These are phyloP conservation scores for Amaranthus palmeri DNA, from an alignment of 148 eudicot genomes.

Conservation along the genomic window DNA sequence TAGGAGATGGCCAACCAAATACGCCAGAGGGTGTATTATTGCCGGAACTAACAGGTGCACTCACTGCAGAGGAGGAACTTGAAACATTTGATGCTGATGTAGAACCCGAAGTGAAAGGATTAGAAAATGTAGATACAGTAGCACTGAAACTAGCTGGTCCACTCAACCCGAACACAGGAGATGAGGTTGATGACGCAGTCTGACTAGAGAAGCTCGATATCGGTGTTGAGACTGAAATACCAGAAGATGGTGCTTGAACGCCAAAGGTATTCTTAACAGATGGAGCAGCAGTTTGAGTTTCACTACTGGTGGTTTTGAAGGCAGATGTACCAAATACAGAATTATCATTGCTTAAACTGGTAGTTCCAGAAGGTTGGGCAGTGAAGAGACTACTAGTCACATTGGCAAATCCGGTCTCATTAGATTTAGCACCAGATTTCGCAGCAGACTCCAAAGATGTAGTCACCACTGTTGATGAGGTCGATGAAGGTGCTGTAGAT, in stretches of 20 bases:
- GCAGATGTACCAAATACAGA: conserved; percentile 37
- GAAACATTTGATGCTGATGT: conserved; percentile 30
- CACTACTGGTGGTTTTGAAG: conserved; percentile 18
- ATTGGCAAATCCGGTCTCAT: conserved; percentile 29
- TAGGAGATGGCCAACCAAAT: conserved; percentile 36
- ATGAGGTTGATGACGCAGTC: conserved; percentile 2
- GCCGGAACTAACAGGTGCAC: conserved; percentile 25
- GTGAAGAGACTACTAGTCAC: conserved; percentile 20
- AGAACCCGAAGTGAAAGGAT: conserved; percentile 24
- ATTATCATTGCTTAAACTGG: conserved; percentile 24
- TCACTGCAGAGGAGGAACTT: conserved; percentile 22
- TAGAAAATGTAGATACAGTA: conserved; percentile 7
- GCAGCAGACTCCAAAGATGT: conserved; percentile 19
- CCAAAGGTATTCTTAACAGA: conserved; percentile 15
- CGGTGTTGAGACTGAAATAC: conserved; percentile 22
- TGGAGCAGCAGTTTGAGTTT: conserved; percentile 31
- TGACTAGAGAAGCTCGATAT: neutral
- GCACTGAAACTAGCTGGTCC: conserved; percentile 26
- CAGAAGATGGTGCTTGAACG: conserved; percentile 24
- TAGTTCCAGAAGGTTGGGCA: conserved; percentile 21
- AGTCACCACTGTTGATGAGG: conserved; percentile 23
- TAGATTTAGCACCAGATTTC: conserved; percentile 23
- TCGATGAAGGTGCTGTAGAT: neutral
- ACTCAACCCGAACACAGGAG: conserved; percentile 24
- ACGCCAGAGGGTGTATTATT: neutral